Conservation (phyloP, 805 yeast species). For the Saccharomycopsis microspora region DNA sequence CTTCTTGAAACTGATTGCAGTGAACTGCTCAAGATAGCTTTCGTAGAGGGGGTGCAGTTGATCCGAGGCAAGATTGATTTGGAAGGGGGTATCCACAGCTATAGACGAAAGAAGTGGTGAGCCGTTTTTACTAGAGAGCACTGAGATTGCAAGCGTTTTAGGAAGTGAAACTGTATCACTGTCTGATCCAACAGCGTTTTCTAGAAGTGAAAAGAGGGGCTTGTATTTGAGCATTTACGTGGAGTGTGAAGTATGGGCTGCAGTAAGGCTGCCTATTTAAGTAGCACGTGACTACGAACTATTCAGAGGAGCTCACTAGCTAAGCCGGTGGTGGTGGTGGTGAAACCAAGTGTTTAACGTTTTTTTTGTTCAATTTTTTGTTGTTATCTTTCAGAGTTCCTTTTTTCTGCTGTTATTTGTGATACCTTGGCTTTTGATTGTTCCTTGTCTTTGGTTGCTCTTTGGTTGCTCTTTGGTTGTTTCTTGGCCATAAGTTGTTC, state of each 20-base stretch:
- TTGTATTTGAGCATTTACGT: conserved; percentile 10
- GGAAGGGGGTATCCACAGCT: conserved; percentile 1
- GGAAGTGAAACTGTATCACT: background rate
- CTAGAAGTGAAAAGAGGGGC: conserved; percentile 4
- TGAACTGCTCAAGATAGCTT: conserved; percentile 13
- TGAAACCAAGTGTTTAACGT: too few relatives aligned
- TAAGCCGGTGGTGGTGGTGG: too few relatives aligned
- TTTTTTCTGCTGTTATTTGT: too few relatives aligned
- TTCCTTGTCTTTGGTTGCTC: too few relatives aligned
- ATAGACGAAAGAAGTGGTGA: conserved; percentile 11
- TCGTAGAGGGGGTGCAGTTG: conserved; percentile 3
- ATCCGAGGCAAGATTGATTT: background rate
- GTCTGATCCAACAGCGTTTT: conserved; percentile 1
- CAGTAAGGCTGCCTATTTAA: too few relatives aligned
- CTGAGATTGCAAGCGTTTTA: conserved; percentile 3
- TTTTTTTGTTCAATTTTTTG: too few relatives aligned
- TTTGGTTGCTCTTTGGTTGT: too few relatives aligned
- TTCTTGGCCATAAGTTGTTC: too few relatives aligned
- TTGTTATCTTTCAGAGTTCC: too few relatives aligned
- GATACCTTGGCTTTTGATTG: too few relatives aligned
- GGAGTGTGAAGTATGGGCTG: background rate
- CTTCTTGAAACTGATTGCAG: conserved; percentile 9
- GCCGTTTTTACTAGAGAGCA: conserved; percentile 10
- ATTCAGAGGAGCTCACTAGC: too few relatives aligned
- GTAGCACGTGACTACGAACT: too few relatives aligned